A percentile compares a stretch with the other conserved stretches of the same genome.
Conservation (phyloP, 441 rosid genomes). For the Arabidopsis lyrata region DNA sequence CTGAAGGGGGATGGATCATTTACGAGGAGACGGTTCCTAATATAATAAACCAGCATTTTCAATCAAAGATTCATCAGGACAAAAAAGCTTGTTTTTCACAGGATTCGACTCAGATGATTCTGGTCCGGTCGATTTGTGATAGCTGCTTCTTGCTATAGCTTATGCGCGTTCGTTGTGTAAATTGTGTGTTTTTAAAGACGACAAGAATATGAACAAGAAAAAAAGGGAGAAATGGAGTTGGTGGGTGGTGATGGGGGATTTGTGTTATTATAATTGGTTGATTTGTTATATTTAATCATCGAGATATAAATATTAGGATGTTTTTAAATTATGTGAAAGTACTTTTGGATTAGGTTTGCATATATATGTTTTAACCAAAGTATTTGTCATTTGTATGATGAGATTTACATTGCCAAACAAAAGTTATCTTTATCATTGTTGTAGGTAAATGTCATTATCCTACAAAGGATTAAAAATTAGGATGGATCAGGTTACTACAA, state of each 20-base stretch:
- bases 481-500: not conserved
- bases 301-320: conserved; percentile 18
- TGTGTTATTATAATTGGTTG: conserved; percentile 42
- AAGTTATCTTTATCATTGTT: not conserved
- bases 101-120: conserved; percentile 33
- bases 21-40: conserved; percentile 24
- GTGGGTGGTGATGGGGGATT: conserved; percentile 30
- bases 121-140: conserved; percentile 24
- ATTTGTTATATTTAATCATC: conserved; percentile 42
- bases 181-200: conserved; percentile 39
- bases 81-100: conserved; percentile 29
- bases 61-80: conserved; percentile 40
- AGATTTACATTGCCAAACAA: not conserved
- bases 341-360: conserved; percentile 32
- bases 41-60: conserved; percentile 34
- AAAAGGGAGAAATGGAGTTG: conserved; percentile 18
- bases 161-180: conserved; percentile 40
- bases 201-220: conserved; percentile 21
- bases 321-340: conserved; percentile 6
- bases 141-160: conserved; percentile 37
- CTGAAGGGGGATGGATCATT: not conserved
- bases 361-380: not conserved
- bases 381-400: not conserved
- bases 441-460: conserved; percentile 26
- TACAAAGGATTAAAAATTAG: not conserved